A percentile compares a stretch with the other conserved stretches of the same genome.
phyloP scores from a whole-genome alignment of 768 basidiomycete genomes.

The Mycena haematopus region DNA sequence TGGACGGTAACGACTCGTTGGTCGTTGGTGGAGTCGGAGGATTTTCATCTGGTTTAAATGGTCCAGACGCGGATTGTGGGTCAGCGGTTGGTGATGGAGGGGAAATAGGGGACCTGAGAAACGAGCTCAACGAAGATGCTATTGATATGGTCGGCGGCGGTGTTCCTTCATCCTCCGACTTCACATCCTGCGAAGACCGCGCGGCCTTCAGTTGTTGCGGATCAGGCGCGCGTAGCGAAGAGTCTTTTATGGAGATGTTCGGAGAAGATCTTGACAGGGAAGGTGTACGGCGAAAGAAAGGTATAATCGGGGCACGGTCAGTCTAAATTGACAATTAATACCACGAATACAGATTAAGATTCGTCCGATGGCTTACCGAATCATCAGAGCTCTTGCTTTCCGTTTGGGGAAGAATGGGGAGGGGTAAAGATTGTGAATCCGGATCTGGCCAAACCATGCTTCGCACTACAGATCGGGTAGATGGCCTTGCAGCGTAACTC shows the following conservation, averaged over 20 bases:
- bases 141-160: conserved; percentile 67
- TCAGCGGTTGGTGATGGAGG: conserved; percentile 54
- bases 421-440: too few species aligned
- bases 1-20: too few species aligned
- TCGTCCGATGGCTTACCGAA: conserved; percentile 48
- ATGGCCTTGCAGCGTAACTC: too few species aligned
- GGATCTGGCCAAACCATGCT: too few species aligned
- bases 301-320: conserved; percentile 54
- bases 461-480: too few species aligned
- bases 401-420: too few species aligned
- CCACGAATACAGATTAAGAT: conserved; percentile 7
- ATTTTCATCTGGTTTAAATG: too few species aligned
- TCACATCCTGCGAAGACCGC: conserved; percentile 87
- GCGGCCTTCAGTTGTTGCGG: conserved; percentile 87
- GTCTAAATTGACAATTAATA: conserved; percentile 36
- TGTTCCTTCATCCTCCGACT: conserved; percentile 84
- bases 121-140: conserved; percentile 55
- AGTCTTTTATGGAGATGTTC: conserved; percentile 68
- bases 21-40: too few species aligned
- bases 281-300: conserved; percentile 49
- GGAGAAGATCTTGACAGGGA: conserved; percentile 64
- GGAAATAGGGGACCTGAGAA: conserved; percentile 58
- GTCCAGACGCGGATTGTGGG: too few species aligned
- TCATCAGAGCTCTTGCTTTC: conserved; percentile 62
- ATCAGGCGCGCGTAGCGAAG: conserved; percentile 67